Evolutionary conservation across 179 eudicot genomes (phyloP).

Genomic region (Gypsophila paniculata): DNA sequence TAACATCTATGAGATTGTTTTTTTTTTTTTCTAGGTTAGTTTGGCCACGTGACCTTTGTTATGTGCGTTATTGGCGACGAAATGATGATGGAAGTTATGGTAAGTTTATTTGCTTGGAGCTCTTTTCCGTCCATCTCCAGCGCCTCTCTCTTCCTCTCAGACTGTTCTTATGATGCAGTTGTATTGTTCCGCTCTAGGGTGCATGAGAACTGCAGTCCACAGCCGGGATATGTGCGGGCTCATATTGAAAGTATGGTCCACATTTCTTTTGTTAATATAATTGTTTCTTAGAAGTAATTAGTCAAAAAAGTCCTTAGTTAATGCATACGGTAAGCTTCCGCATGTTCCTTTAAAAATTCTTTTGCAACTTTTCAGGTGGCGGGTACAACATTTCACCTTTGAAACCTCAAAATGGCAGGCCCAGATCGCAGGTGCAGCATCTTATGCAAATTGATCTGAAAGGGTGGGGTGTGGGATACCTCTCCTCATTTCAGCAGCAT

Average conservation of each 20-base stretch:
- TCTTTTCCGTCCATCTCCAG: no score
- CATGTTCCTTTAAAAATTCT: no score
- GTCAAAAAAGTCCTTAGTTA: no score
- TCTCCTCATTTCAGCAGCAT: conserved; percentile 84
- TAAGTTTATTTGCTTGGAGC: no score
- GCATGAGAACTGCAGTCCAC: conserved; percentile 87
- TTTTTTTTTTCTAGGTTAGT: conserved; percentile 69
- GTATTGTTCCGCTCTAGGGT: conserved; percentile 90
- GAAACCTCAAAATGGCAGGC: conserved; percentile 80
- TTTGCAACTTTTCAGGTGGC: conserved; percentile 57
- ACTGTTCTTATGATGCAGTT: conserved; percentile 50
- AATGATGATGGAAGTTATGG: conserved; percentile 99
- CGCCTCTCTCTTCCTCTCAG: no score
- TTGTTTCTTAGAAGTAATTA: no score
- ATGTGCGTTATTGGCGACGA: conserved; percentile 98
- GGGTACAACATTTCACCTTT: conserved; percentile 88
- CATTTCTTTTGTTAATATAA: no score
- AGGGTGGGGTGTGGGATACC: conserved; percentile 95
- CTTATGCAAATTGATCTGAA: conserved; percentile 97
- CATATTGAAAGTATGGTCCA: conserved; percentile 99
- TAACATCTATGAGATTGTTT: neutral
- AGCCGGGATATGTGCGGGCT: conserved; percentile 97
- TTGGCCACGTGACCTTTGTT: conserved; percentile 99
- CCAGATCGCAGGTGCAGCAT: conserved; percentile 88
- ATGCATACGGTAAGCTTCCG: no score